phyloP scores from a whole-genome alignment of 1,284 basidiomycete genomes.

The Malassezia yamatoensis region DNA sequence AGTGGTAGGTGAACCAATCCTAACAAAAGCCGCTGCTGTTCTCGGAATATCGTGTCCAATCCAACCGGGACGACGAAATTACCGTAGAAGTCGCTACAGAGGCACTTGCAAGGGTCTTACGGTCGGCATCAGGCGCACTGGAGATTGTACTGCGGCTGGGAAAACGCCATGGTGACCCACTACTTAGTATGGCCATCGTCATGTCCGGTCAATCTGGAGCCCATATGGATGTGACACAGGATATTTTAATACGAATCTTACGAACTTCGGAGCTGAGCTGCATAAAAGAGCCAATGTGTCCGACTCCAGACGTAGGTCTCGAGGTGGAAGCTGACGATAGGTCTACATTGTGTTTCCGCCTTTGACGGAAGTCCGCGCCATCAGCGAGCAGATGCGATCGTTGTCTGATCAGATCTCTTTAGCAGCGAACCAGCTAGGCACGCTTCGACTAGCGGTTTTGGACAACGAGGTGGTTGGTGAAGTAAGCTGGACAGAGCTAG shows the following conservation, averaged over 20 bases:
- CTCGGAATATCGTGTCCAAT: conserved; percentile 71
- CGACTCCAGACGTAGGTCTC: conserved; percentile 66
- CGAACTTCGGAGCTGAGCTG: conserved; percentile 61
- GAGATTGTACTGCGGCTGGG: conserved; percentile 68
- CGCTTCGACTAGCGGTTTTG: conserved; percentile 51
- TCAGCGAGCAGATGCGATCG: conserved; percentile 64
- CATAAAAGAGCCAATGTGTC: conserved; percentile 71
- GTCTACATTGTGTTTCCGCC: conserved; percentile 71
- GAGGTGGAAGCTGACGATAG: conserved; percentile 50
- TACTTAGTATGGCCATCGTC: conserved; percentile 63
- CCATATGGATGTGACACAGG: conserved; percentile 44
- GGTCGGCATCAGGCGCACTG: conserved; percentile 54
- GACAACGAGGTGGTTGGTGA: conserved; percentile 65
- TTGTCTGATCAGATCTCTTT: conserved; percentile 67
- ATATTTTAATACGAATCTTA: conserved; percentile 56
- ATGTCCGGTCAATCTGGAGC: conserved; percentile 53
- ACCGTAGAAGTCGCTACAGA: conserved; percentile 63
- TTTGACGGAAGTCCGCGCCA: conserved; percentile 64
- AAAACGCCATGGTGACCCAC: conserved; percentile 66
- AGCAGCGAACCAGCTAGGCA: conserved; percentile 57
- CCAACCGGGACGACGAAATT: conserved; percentile 72
- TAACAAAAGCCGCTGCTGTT: conserved; percentile 61
- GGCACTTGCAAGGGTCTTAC: conserved; percentile 63
- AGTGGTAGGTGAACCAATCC: conserved; percentile 42
- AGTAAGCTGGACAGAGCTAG: conserved; percentile 66